These are phyloP conservation scores for Amphirosellinia nigrospora DNA, from an alignment of 495 filamentous ascomycete species.

Conservation along the genomic window DNA sequence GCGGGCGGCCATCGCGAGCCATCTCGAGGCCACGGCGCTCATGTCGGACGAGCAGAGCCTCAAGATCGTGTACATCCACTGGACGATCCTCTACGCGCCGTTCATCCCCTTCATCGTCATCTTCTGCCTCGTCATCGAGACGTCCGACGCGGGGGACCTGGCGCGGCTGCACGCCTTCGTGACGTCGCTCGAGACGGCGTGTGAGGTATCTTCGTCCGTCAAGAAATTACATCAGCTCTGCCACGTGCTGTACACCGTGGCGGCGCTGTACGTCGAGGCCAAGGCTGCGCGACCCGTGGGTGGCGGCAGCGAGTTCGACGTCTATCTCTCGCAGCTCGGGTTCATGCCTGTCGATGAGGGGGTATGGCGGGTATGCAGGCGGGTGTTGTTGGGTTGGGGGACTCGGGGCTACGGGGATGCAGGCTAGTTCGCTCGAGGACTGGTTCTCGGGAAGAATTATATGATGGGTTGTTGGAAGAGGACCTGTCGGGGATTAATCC, in stretches of 20 bases:
- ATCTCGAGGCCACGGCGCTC: slow-evolving; percentile 56
- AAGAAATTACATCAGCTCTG: slow-evolving; percentile 65
- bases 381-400: neutral
- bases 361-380: slow-evolving; percentile 25
- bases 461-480: slow-evolving; percentile 70
- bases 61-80: slow-evolving; percentile 66
- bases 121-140: slow-evolving; percentile 71
- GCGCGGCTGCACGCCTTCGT: slow-evolving; percentile 62
- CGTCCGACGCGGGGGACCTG: slow-evolving; percentile 54
- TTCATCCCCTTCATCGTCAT: slow-evolving; percentile 74
- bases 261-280: slow-evolving; percentile 66
- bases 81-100: slow-evolving; percentile 68
- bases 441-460: slow-evolving; percentile 72
- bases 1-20: slow-evolving; percentile 57
- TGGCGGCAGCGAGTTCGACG: slow-evolving; percentile 67
- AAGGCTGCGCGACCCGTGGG: slow-evolving; percentile 56
- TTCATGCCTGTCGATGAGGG: slow-evolving; percentile 56
- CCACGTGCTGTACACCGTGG: slow-evolving; percentile 66
- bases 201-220: slow-evolving; percentile 60
- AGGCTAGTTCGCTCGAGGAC: slow-evolving; percentile 61
- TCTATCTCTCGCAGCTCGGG: slow-evolving; percentile 67
- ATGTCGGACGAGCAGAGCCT: slow-evolving; percentile 54
- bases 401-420: slow-evolving; percentile 33
- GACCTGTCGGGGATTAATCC: slow-evolving; percentile 62
- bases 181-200: slow-evolving; percentile 58